Percentiles rank a stretch among this genome's conserved stretches.
Evolutionary conservation across 2,329 filamentous ascomycete genomes (phyloP).

Genomic region (Fusarium austroafricanum): DNA sequence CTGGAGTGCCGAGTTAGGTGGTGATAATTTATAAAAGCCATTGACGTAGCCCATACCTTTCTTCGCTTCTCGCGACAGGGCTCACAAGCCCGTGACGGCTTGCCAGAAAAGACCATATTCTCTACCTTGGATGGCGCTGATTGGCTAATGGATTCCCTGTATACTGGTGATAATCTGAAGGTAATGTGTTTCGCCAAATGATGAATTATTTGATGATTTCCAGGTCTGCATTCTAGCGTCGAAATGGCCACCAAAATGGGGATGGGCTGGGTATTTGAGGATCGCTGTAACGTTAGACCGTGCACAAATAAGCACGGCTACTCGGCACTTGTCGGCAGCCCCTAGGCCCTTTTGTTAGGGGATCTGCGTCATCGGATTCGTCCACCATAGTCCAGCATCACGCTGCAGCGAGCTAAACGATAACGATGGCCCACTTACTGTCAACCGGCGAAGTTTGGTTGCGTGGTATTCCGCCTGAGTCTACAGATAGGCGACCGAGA

Average conservation of each 20-base stretch:
- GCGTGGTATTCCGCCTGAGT: too few relatives aligned
- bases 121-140: background rate
- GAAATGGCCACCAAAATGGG: constrained; percentile 1
- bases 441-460: too few relatives aligned
- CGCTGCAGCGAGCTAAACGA: too few relatives aligned
- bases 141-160: background rate
- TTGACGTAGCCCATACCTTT: background rate
- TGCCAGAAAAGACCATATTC: constrained; percentile 3
- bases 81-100: background rate
- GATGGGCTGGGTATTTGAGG: background rate
- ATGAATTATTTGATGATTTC: background rate
- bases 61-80: constrained; percentile 10
- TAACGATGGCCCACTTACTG: too few relatives aligned
- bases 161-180: too few relatives aligned
- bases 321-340: background rate
- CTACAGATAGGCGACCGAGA: too few relatives aligned
- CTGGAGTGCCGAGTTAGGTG: background rate
- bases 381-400: too few relatives aligned
- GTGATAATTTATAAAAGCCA: too few relatives aligned
- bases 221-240: background rate
- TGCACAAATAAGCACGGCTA: background rate
- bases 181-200: background rate
- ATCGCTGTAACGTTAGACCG: background rate
- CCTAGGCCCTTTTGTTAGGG: too few relatives aligned
- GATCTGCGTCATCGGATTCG: too few relatives aligned